Evolutionary conservation across 805 yeast species (phyloP).

Genomic region (Yarrowia divulgata): DNA sequence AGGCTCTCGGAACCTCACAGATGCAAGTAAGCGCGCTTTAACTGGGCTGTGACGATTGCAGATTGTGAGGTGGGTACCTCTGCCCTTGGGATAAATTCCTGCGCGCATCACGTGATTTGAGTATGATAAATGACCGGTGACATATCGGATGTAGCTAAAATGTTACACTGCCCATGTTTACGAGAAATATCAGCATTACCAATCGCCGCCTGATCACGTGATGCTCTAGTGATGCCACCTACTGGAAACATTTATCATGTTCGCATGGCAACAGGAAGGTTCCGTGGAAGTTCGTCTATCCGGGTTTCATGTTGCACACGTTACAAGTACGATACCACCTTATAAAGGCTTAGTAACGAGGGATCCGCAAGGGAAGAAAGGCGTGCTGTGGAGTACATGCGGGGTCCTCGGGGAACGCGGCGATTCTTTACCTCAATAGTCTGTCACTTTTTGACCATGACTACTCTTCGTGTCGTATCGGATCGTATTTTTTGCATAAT

Average conservation of each 20-base stretch:
- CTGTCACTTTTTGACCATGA: background rate
- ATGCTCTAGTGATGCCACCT: background rate
- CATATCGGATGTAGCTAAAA: background rate
- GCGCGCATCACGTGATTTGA: background rate
- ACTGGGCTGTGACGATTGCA: conserved; percentile 6
- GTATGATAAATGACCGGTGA: background rate
- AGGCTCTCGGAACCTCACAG: background rate
- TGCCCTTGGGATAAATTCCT: background rate
- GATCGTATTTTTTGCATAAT: conserved; percentile 11
- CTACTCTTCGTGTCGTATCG: conserved; percentile 4
- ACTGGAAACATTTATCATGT: background rate
- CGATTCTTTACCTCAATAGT: background rate
- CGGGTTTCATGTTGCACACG: background rate
- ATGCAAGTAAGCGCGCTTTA: conserved; percentile 24
- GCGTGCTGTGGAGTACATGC: background rate
- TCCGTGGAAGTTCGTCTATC: conserved; percentile 15
- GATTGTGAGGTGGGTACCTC: background rate
- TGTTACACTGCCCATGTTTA: background rate
- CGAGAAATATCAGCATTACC: background rate
- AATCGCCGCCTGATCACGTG: background rate
- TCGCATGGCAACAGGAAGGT: background rate
- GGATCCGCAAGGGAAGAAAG: background rate
- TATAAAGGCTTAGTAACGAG: background rate
- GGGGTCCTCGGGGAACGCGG: no score
- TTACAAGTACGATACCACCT: background rate